Evolutionary conservation across 1,284 basidiomycete genomes (phyloP), one percentile per base, ranked within the genome.

Genomic region (Microbotryomycetes sp.): DNA sequence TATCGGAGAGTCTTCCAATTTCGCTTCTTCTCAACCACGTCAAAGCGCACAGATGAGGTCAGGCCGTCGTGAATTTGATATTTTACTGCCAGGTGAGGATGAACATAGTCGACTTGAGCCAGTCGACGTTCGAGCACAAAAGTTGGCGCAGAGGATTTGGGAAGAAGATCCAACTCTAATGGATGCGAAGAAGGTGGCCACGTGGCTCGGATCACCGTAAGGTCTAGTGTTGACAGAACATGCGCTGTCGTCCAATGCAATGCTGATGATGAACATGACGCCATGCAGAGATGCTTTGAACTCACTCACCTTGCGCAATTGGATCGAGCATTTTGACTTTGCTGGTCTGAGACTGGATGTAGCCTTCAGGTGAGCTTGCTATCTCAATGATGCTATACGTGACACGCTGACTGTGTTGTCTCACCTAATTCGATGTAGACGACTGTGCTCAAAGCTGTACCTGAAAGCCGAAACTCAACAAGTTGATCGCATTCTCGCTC

Each of bases 391-490:
- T 46, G 25, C 6, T 31, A 3, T n/a, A 2, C 2, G 22, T 1
- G 48, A 6, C 14, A 22, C n/a, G n/a, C 9, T 9, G n/a, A 22
- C 32, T 31, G 32, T 48, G 16, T 25, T 53, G n/a, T 3, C n/a
- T 46, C 22, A 45, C 47, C 16, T 15, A 12, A 16, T 26, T n/a
- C 22, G 15, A 48, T 50, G 63, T 58, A 91, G 91, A 61, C 84
- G 85, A 31, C 79, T 99, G 4, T 97, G 93, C 74, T 84, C 84
- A 25, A 96, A 94, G 75, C 81, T 99, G 3, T 96, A 84, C 75
- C 82, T 98, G 62, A 92, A 92, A 74, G 94, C 87, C 2, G 94
- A 99, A 77, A 96, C 94, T 0, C 96, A 98, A 74, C 93, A 97
- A 77, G 87, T 99, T 45, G 96, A 98, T 76, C 86, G 94, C 48